Percentiles rank a stretch among this genome's conserved stretches.
Conservation (phyloP, 768 basidiomycete genomes). For the Rhizopogon sp. region DNA sequence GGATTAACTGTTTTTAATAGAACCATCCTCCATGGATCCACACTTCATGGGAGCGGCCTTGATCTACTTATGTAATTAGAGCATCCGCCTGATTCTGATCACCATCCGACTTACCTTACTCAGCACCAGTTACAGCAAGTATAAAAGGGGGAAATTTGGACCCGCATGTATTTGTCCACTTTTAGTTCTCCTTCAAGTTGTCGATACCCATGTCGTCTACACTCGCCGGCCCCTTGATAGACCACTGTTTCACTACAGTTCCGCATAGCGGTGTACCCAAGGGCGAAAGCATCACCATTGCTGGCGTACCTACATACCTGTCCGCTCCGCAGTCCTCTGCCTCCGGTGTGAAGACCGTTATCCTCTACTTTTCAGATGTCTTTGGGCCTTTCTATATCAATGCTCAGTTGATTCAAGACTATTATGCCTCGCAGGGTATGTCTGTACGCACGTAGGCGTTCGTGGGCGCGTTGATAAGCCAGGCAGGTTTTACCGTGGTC, state of each 20-base stretch:
- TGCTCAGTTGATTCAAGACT: slow-evolving; percentile 58
- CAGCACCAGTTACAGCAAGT: not conserved
- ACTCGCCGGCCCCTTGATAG: slow-evolving; percentile 36
- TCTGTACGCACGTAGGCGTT: not conserved
- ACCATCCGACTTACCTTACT: too few relatives aligned
- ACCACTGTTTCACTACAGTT: slow-evolving; percentile 49
- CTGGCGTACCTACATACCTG: slow-evolving; percentile 48
- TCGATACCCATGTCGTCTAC: not conserved
- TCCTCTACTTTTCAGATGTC: slow-evolving; percentile 57
- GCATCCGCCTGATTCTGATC: too few relatives aligned
- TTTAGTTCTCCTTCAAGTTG: not conserved
- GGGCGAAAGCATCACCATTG: slow-evolving; percentile 32
- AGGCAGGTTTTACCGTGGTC: slow-evolving; percentile 50
- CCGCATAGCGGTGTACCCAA: slow-evolving; percentile 45
- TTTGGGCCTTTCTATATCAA: slow-evolving; percentile 57
- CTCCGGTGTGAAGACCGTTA: slow-evolving; percentile 34
- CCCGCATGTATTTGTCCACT: not conserved
- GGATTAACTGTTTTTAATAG: too few relatives aligned
- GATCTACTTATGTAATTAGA: too few relatives aligned
- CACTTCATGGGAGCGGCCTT: too few relatives aligned
- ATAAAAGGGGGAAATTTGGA: not conserved
- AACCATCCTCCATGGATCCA: too few relatives aligned
- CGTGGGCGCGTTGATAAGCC: not conserved
- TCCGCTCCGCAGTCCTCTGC: slow-evolving; percentile 34
- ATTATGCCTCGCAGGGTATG: slow-evolving; percentile 54